Base-by-base conservation (phyloP, 257 asterid species). In the Haberlea rhodopensis region DNA sequence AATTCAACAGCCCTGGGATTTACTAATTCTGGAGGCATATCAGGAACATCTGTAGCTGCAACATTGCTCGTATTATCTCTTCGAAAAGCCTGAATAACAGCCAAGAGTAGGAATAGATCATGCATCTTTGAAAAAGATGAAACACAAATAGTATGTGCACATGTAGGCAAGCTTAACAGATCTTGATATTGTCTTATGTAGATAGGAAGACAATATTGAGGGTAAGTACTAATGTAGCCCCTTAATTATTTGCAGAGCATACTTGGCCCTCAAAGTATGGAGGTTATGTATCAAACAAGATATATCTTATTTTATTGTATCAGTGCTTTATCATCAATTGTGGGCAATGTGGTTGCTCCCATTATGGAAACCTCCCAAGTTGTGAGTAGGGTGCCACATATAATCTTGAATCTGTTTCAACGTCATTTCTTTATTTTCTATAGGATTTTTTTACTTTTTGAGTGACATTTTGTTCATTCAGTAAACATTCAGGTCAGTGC, bases 1-100 rank as follows among this genome's bases (percentile, higher is more conserved):
- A 84, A 59, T 71, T 86, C 95, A 71, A 61, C 76, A 63, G 81
- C 76, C 65, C 69, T 82, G 5, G 88, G 77, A 61, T 76, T 78
- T 20, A 83, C 81, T 70, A 79, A 45, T 67, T 80, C 76, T 24
- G 83, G 73, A 60, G 82, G 75, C 66, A 71, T 58, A 71, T 79
- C 85, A 63, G 76, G 81, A 69, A 69, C 67, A 67, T 69, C 67
- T 23, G 79, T 46, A 55, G 75, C 65, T 62, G 78, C 34, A 37
- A 60, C 62, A 63, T 62, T 56, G 62, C 45, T 73, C 61, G n/a
- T 61, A 62, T 79, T 83, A 61, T 81, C 81, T 73, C 87, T 69
- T 70, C 58, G 82, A 49, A 79, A 74, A 63, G 60, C 86, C 98
- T 91, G 79, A 56, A 66, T 49, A 54, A 37, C 32, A 40, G 27